Evolutionary conservation across 2,329 filamentous ascomycete species (phyloP).

Genomic region (Cadophora gregata): DNA sequence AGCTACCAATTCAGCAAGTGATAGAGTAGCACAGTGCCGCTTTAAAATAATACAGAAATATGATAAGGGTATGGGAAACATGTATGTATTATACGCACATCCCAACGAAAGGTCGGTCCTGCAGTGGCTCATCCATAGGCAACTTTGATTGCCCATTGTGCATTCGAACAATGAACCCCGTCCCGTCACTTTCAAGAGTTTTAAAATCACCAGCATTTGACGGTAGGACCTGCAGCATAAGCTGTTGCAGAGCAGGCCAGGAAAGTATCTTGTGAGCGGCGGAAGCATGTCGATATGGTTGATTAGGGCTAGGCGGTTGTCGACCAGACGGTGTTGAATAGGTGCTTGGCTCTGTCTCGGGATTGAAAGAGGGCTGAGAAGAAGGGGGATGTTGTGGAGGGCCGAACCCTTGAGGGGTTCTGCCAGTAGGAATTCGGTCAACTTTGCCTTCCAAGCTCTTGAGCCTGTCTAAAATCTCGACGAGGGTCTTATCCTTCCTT

Average conservation of each 20-base stretch:
- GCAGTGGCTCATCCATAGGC: slow-evolving; percentile 38
- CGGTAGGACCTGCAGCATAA: slow-evolving; percentile 46
- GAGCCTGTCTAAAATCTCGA: slow-evolving; percentile 64
- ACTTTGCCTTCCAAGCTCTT: slow-evolving; percentile 62
- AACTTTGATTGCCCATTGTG: slow-evolving; percentile 37
- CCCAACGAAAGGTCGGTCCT: slow-evolving; percentile 38
- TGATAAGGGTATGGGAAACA: no score
- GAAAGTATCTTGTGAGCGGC: slow-evolving; percentile 58
- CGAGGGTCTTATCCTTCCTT: slow-evolving; percentile 67
- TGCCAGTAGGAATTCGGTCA: slow-evolving; percentile 48
- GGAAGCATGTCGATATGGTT: slow-evolving; percentile 42
- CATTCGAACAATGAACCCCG: slow-evolving; percentile 45
- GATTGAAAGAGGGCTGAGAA: slow-evolving; percentile 35
- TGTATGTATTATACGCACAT: slow-evolving; percentile 2
- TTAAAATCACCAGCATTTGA: slow-evolving; percentile 45
- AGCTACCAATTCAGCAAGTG: neutral
- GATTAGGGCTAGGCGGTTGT: slow-evolving; percentile 32
- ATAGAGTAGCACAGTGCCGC: neutral
- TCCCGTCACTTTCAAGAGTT: slow-evolving; percentile 47
- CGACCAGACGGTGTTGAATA: slow-evolving; percentile 33
- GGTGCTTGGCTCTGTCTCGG: slow-evolving; percentile 34
- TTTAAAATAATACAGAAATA: neutral
- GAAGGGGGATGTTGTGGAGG: slow-evolving; percentile 39
- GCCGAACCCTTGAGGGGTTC: slow-evolving; percentile 27
- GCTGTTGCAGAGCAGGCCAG: slow-evolving; percentile 54